Base-by-base conservation (phyloP, 1,284 basidiomycete species). In the Malassezia brasiliensis region DNA sequence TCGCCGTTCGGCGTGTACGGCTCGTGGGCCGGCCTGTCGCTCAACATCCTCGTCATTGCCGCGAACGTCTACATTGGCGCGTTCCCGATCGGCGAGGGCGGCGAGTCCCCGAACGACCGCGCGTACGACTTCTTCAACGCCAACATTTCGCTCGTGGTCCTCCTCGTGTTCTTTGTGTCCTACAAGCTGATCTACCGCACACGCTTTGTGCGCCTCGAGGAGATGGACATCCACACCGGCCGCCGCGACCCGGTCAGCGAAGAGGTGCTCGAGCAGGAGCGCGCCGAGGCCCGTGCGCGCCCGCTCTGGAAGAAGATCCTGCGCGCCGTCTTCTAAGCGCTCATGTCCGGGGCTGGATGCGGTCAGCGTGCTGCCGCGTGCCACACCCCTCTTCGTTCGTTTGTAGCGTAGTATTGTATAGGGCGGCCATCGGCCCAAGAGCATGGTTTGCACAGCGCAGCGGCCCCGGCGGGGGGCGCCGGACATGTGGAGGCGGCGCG, bases 1-100 rank as follows among this genome's bases (percentile, higher is more conserved):
- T 77, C 79, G 25, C 63, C 77, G 32, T 75, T 77, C 19, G 79
- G 79, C 39, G 67, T 78, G 31, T 76, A 59, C 39, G 79, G 79
- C 32, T 77, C 77, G 14, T 69, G 71, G 61, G 63, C 75, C 51
- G 79, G 79, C 36, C 68, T 77, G 65, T 72, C 44, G 30, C 61
- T 77, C 48, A 63, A 62, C 53, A n/a, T 67, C 11, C 56, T 68
- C 22, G 66, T 68, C 36, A 56, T 68, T 45, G 32, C 49, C 39
- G 52, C 61, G 39, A 63, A 55, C 46, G 63, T 66, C 53, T 66
- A 68, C 53, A 50, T 53, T 14, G 47, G 59, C 8, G 62, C 59
- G 10, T 65, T 53, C 50, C 75, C 70, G 34, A 68, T 71, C 38
- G 74, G 66, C 30, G 68, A 67, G 50, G 71, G 64, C 10, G 50